Conservation (phyloP, 306 rosid genomes). For the Trifolium repens region DNA sequence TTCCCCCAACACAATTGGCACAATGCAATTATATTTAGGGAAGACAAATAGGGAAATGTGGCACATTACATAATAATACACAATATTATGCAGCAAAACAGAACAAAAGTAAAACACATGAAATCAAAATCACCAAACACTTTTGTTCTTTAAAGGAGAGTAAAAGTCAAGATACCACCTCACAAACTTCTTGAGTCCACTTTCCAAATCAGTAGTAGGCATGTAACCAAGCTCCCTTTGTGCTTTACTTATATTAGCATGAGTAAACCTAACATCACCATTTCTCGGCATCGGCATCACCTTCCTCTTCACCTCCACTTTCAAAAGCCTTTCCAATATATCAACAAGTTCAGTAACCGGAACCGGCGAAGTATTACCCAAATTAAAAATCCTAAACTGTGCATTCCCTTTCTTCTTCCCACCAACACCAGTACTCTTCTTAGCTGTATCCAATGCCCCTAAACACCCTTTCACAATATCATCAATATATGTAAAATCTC, state of each 20-base stretch:
- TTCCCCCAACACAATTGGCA: conserved; percentile 36
- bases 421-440: conserved; percentile 68
- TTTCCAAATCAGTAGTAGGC: conserved; percentile 62
- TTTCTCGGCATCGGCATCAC: conserved; percentile 65
- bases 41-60: neutral
- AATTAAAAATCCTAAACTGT: conserved; percentile 63
- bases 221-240: conserved; percentile 59
- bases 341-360: conserved; percentile 65
- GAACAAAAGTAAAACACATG: neutral
- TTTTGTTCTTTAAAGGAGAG: conserved; percentile 47
- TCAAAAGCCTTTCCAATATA: conserved; percentile 69
- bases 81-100: conserved; percentile 14
- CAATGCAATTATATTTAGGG: conserved; percentile 22
- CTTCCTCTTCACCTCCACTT: conserved; percentile 63
- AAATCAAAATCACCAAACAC: conserved; percentile 54
- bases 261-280: conserved; percentile 74
- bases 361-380: conserved; percentile 70
- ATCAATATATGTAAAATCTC: conserved; percentile 80
- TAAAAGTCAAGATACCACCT: conserved; percentile 59
- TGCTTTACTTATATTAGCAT: conserved; percentile 70
- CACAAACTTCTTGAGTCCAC: conserved; percentile 69
- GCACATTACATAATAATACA: neutral
- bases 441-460: conserved; percentile 67
- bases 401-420: conserved; percentile 76
- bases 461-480: conserved; percentile 75